phyloP scores from a whole-genome alignment of 2,329 filamentous ascomycete genomes.

The Scleromitrula shiraiana region DNA sequence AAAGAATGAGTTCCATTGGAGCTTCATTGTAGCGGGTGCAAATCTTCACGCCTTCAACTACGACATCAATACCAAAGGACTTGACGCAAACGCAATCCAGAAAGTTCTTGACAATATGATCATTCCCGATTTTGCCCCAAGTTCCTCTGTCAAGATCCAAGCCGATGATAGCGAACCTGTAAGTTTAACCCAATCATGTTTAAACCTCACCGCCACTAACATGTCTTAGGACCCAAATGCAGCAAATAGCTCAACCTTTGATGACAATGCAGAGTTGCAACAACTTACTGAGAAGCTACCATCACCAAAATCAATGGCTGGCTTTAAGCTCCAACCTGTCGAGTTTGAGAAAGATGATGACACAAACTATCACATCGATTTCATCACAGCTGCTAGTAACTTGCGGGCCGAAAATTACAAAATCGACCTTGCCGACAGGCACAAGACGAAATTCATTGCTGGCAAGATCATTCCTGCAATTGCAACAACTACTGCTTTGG shows the following conservation, averaged over 20 bases:
- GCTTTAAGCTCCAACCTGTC: conserved; percentile 83
- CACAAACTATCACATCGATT: conserved; percentile 96
- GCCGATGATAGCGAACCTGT: conserved; percentile 87
- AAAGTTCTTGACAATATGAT: conserved; percentile 87
- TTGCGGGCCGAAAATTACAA: conserved; percentile 97
- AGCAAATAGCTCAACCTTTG: conserved; percentile 46
- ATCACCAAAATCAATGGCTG: conserved; percentile 68
- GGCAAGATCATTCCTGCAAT: conserved; percentile 99
- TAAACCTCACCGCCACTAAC: too few species aligned
- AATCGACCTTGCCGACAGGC: conserved; percentile 82
- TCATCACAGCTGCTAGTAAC: conserved; percentile 96
- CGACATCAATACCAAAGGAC: conserved; percentile 78
- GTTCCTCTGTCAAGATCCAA: conserved; percentile 90
- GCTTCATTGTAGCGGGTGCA: conserved; percentile 79
- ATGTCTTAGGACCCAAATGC: conserved; percentile 68
- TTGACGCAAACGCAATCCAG: conserved; percentile 62
- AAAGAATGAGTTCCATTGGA: conserved; percentile 76
- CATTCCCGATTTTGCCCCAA: conserved; percentile 87
- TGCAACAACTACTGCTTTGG: conserved; percentile 90
- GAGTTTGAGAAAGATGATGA: conserved; percentile 99
- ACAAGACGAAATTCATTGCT: conserved; percentile 99
- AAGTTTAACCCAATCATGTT: too few species aligned
- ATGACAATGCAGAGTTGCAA: conserved; percentile 70
- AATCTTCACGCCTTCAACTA: conserved; percentile 98
- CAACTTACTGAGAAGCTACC: conserved; percentile 67